Percentiles rank a stretch among this genome's conserved stretches.
Conservation (phyloP, 331 rosid species). For the Arachis monticola region DNA sequence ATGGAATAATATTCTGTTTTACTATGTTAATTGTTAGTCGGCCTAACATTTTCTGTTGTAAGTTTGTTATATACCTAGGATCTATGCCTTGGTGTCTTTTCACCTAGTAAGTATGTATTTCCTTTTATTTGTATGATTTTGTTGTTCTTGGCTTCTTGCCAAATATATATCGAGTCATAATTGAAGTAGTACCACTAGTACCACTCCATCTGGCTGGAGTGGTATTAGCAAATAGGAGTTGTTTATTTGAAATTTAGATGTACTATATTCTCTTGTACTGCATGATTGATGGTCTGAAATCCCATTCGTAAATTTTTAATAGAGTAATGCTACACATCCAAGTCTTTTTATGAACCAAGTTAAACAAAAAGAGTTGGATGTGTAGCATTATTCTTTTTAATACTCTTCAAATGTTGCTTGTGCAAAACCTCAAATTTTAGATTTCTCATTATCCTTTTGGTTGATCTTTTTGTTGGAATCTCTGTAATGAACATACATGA, state of each 20-base stretch:
- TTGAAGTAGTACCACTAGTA: conserved; percentile 26
- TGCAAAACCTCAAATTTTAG: background rate
- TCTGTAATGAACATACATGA: background rate
- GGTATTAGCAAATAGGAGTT: background rate
- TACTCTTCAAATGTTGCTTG: conserved; percentile 5
- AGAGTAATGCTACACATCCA: too few relatives aligned
- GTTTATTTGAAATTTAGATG: background rate
- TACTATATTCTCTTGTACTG: background rate
- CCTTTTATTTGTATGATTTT: background rate
- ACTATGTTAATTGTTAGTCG: background rate
- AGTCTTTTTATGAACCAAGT: too few relatives aligned
- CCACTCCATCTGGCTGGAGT: conserved; percentile 1
- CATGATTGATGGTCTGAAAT: background rate
- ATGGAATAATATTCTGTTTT: background rate
- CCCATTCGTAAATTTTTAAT: background rate
- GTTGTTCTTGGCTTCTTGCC: background rate
- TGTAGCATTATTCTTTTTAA: too few relatives aligned
- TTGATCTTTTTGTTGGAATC: background rate
- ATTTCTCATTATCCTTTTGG: background rate
- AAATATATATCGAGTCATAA: background rate
- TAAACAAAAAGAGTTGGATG: too few relatives aligned
- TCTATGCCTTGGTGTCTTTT: background rate
- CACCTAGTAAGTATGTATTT: background rate
- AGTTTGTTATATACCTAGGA: background rate
- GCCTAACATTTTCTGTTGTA: background rate